phyloP scores from a whole-genome alignment of 257 asterid species.

The Pogostemon cablin region DNA sequence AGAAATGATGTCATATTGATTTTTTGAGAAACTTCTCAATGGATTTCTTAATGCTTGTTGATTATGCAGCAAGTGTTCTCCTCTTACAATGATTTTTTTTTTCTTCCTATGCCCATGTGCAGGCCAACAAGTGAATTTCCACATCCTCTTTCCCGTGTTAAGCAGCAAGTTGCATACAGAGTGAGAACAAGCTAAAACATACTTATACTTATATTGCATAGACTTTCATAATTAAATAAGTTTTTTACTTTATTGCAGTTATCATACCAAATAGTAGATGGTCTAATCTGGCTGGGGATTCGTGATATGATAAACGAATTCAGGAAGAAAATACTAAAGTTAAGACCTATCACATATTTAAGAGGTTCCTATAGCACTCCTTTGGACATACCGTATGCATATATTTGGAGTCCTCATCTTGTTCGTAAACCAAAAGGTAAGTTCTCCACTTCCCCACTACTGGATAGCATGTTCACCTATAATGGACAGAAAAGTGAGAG shows the following conservation, averaged over 20 bases:
- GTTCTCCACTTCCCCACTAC: background rate
- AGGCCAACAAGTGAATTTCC: slow-evolving; percentile 94
- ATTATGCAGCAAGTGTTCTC: background rate
- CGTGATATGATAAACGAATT: slow-evolving; percentile 89
- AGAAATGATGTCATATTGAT: background rate
- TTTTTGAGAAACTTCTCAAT: background rate
- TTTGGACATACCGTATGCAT: slow-evolving; percentile 66
- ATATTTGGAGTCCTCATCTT: slow-evolving; percentile 96
- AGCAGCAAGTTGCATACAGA: slow-evolving; percentile 71
- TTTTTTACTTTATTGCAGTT: slow-evolving; percentile 48
- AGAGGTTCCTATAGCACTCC: slow-evolving; percentile 61
- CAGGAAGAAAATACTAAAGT: slow-evolving; percentile 73
- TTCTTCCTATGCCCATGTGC: slow-evolving; percentile 25
- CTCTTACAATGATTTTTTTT: background rate
- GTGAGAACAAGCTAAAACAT: slow-evolving; percentile 52
- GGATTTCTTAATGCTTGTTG: background rate
- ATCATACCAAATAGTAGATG: slow-evolving; percentile 87
- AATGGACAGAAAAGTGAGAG: too few relatives aligned
- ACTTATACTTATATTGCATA: slow-evolving; percentile 17
- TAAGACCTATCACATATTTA: slow-evolving; percentile 82
- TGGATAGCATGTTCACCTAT: too few relatives aligned
- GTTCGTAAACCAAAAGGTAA: slow-evolving; percentile 93
- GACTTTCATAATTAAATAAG: background rate
- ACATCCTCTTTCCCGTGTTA: slow-evolving; percentile 96
- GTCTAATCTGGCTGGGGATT: slow-evolving; percentile 87